Evolutionary conservation across 31 red algal species (phyloP).

Genomic region (Asparagopsis taxiformis): DNA sequence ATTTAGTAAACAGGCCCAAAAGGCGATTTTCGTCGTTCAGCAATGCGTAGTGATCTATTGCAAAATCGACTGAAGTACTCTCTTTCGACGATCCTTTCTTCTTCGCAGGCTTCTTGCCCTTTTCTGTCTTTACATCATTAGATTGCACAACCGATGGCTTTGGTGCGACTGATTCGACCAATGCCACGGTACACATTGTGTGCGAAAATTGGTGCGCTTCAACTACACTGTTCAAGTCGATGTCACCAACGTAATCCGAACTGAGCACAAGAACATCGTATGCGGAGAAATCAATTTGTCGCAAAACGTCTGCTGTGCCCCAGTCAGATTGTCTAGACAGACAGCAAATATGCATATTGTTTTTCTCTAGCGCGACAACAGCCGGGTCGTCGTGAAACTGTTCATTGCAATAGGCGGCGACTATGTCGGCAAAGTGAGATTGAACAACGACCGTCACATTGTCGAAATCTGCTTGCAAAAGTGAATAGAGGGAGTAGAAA

Average conservation of each 20-base stretch:
- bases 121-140: conserved; percentile 1
- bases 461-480: conserved; percentile 21
- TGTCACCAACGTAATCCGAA: conserved; percentile 37
- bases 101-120: conserved; percentile 5
- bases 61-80: background rate
- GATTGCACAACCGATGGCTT: background rate
- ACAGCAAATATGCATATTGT: background rate
- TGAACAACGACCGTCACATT: conserved; percentile 40
- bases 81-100: background rate
- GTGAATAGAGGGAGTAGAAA: conserved; percentile 69
- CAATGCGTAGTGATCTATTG: conserved; percentile 31
- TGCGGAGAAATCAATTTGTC: background rate
- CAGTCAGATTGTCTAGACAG: background rate
- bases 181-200: conserved; percentile 24
- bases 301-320: conserved; percentile 67
- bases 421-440: background rate
- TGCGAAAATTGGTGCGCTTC: conserved; percentile 8
- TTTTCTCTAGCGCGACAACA: background rate
- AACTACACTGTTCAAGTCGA: conserved; percentile 24
- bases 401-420: conserved; percentile 7
- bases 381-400: conserved; percentile 9
- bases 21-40: conserved; percentile 22
- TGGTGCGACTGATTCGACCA: background rate
- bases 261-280: conserved; percentile 39
- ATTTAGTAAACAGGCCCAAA: conserved; percentile 14